Evolutionary conservation across 805 yeast genomes (phyloP).

Genomic region (Yarrowia sp.): DNA sequence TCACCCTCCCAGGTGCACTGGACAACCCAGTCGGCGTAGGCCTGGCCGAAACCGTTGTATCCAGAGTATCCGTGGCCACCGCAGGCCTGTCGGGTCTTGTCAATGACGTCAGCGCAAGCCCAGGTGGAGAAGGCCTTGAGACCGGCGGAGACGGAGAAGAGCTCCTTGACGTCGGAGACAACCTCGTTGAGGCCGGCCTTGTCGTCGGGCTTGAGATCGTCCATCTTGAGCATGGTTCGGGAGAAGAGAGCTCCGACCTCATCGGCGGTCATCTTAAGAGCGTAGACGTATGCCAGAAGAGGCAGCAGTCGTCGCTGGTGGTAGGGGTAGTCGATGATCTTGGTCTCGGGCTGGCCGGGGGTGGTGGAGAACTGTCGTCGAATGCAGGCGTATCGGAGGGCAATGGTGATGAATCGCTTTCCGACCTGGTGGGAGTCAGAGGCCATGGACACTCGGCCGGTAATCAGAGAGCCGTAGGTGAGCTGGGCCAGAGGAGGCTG

Average conservation of each 20-base stretch:
- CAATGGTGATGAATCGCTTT: conserved; percentile 81
- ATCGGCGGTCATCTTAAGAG: conserved; percentile 73
- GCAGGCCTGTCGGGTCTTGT: conserved; percentile 90
- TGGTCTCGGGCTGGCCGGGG: conserved; percentile 63
- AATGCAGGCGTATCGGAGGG: conserved; percentile 86
- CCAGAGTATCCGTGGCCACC: conserved; percentile 97
- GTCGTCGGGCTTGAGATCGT: conserved; percentile 59
- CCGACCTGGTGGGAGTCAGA: conserved; percentile 82
- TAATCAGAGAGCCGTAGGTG: conserved; percentile 83
- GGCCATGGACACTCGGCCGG: conserved; percentile 92
- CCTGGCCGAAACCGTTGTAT: conserved; percentile 90
- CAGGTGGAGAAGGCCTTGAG: conserved; percentile 90
- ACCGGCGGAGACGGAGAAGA: conserved; percentile 86
- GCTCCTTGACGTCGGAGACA: conserved; percentile 70
- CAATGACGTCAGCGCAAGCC: conserved; percentile 79
- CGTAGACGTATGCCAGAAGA: conserved; percentile 78
- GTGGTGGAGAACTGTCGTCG: conserved; percentile 79
- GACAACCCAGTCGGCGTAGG: conserved; percentile 92
- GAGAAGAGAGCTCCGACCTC: conserved; percentile 63
- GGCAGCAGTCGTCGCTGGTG: conserved; percentile 91
- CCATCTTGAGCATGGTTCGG: conserved; percentile 53
- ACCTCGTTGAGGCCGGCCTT: conserved; percentile 56
- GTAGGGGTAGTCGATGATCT: conserved; percentile 82
- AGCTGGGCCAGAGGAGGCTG: conserved; percentile 88
- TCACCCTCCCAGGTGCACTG: conserved; percentile 99